phyloP scores from a whole-genome alignment of 805 yeast species.

The Ogataea polymorpha region DNA sequence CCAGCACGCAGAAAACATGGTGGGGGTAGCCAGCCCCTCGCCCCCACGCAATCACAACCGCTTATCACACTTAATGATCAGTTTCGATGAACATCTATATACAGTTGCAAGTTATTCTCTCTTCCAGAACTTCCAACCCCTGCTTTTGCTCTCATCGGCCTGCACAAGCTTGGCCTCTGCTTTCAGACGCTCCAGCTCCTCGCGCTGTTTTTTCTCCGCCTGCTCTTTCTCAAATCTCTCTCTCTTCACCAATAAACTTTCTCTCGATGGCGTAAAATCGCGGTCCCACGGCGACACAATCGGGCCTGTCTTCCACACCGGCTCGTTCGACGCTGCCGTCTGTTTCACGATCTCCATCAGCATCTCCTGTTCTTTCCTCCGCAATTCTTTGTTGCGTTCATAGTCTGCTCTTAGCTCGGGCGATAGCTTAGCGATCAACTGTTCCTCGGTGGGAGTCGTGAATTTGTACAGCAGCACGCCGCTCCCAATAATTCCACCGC shows the following conservation, averaged over 20 bases:
- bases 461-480: constrained; percentile 73
- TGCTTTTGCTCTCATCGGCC: neutral
- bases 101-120: neutral
- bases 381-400: constrained; percentile 57
- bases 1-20: constrained; percentile 17
- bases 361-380: constrained; percentile 67
- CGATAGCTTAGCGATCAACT: constrained; percentile 66
- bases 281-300: constrained; percentile 67
- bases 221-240: constrained; percentile 46
- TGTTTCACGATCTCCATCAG: constrained; percentile 62
- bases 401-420: constrained; percentile 82
- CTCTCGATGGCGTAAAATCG: constrained; percentile 33
- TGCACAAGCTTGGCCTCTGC: constrained; percentile 33
- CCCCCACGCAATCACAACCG: constrained; percentile 1
- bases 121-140: constrained; percentile 7
- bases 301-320: constrained; percentile 79
- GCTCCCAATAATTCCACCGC: constrained; percentile 63
- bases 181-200: constrained; percentile 41
- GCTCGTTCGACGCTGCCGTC: constrained; percentile 68
- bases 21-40: constrained; percentile 5
- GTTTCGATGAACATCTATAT: neutral
- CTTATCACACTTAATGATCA: neutral
- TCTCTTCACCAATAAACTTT: constrained; percentile 36
- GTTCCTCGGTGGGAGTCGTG: constrained; percentile 83
- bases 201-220: constrained; percentile 38